A percentile compares a stretch with the other conserved stretches of the same genome.
Evolutionary conservation across 345 rosid species (phyloP).

Genomic region (Eucalyptus decipiens): DNA sequence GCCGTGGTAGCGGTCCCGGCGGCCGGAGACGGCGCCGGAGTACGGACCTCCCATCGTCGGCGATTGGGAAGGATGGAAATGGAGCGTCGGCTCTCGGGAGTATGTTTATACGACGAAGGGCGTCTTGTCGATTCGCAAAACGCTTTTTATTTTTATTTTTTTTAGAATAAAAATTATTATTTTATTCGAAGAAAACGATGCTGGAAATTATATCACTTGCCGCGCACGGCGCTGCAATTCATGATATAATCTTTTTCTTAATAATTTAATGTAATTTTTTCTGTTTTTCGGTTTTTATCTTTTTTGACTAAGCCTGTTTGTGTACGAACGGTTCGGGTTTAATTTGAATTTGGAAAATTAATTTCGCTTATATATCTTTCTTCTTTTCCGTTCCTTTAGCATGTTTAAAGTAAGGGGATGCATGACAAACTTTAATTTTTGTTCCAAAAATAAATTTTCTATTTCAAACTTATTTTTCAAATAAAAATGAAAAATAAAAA

Average conservation of each 20-base stretch:
- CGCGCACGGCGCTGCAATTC: background rate
- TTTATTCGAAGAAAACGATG: background rate
- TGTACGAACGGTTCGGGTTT: background rate
- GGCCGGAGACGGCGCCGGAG: background rate
- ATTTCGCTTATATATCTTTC: background rate
- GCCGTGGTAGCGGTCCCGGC: constrained; percentile 2
- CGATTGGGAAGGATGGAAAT: background rate
- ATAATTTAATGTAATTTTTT: background rate
- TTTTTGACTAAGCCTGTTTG: background rate
- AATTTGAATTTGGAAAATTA: background rate
- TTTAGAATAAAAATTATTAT: background rate
- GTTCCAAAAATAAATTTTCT: fast-evolving
- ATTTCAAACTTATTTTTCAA: fast-evolving
- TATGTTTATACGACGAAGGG: background rate
- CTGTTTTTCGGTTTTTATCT: background rate
- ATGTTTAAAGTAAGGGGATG: background rate
- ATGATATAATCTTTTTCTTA: background rate
- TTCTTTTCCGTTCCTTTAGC: background rate
- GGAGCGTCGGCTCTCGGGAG: background rate
- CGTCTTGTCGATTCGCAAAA: background rate
- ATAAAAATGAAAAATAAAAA: fast-evolving
- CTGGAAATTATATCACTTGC: background rate
- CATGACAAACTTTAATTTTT: too few relatives aligned
- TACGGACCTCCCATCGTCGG: background rate
- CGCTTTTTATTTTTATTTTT: background rate